Evolutionary conservation across 164 flowering plant genomes (phyloP).

Genomic region (Sextonia rubra): DNA sequence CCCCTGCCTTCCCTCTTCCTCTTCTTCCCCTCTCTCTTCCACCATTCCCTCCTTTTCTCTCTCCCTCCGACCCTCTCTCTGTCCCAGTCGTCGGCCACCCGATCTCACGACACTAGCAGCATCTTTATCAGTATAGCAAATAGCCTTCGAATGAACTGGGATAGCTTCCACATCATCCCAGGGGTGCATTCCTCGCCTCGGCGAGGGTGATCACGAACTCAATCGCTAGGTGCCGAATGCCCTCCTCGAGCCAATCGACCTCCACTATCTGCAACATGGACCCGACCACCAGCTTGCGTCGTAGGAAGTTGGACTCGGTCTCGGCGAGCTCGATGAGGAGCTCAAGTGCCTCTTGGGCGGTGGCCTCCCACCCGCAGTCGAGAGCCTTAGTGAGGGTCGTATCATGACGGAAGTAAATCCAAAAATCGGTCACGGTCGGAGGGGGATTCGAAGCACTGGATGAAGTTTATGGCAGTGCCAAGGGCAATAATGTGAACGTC

Average conservation of each 20-base stretch:
- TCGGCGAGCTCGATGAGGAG: slow-evolving; percentile 88
- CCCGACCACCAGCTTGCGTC: slow-evolving; percentile 81
- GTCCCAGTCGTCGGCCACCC: no score
- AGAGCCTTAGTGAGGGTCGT: slow-evolving; percentile 81
- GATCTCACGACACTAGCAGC: no score
- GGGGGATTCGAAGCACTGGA: slow-evolving; percentile 72
- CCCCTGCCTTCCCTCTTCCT: no score
- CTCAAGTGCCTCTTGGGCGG: slow-evolving; percentile 92
- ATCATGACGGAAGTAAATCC: slow-evolving; percentile 89
- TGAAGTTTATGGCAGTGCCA: slow-evolving; percentile 76
- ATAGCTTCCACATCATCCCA: slow-evolving; percentile 98
- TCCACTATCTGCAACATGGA: slow-evolving; percentile 94
- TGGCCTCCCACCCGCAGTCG: slow-evolving; percentile 75
- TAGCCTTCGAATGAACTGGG: slow-evolving; percentile 81
- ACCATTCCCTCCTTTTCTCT: no score
- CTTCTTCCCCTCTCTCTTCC: no score
- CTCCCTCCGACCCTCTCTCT: no score
- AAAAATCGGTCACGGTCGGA: slow-evolving; percentile 80
- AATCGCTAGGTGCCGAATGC: slow-evolving; percentile 83
- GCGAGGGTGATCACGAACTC: slow-evolving; percentile 95
- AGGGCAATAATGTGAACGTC: slow-evolving; percentile 86
- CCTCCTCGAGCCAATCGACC: slow-evolving; percentile 77
- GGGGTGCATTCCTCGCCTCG: slow-evolving; percentile 94
- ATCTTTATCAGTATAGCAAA: slow-evolving; percentile 84
- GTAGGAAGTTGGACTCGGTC: slow-evolving; percentile 79